Conservation (phyloP, 2,329 filamentous ascomycete species). For the Rhinocladiella mackenziei region DNA sequence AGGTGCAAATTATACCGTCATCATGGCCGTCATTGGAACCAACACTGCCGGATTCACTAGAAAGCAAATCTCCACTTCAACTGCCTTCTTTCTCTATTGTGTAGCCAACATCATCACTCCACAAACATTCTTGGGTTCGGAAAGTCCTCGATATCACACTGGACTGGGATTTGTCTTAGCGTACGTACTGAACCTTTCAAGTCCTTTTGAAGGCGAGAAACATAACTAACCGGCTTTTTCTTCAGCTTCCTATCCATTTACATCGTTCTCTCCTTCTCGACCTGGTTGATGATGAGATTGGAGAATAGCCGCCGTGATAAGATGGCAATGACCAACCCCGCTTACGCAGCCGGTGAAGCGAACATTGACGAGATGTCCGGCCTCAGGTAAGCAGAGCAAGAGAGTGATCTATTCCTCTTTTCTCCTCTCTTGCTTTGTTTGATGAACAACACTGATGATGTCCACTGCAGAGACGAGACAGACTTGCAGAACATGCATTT, state of each 20-base stretch:
- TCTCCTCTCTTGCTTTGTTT: neutral
- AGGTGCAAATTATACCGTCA: slow-evolving; percentile 8
- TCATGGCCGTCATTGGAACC: slow-evolving; percentile 10
- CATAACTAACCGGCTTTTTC: slow-evolving; percentile 1
- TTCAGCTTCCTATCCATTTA: slow-evolving; percentile 6
- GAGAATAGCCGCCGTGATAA: slow-evolving; percentile 6
- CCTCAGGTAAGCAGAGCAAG: slow-evolving; percentile 2
- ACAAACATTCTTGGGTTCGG: slow-evolving; percentile 33
- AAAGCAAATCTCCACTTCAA: slow-evolving; percentile 18
- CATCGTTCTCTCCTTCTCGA: slow-evolving; percentile 5
- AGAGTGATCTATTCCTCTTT: neutral
- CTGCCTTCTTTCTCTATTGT: slow-evolving; percentile 25
- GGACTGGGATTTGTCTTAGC: slow-evolving; percentile 11
- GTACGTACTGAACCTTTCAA: neutral
- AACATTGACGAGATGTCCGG: slow-evolving; percentile 10
- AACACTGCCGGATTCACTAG: slow-evolving; percentile 28
- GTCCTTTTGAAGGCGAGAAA: neutral
- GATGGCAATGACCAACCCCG: slow-evolving; percentile 9
- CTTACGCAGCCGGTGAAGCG: slow-evolving; percentile 2
- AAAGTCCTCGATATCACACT: slow-evolving; percentile 31
- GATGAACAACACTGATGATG: too few relatives aligned
- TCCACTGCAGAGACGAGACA: slow-evolving; percentile 5
- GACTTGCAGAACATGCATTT: slow-evolving; percentile 12
- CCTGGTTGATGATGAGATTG: slow-evolving; percentile 3
- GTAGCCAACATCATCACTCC: slow-evolving; percentile 34